Evolutionary conservation across 768 basidiomycete genomes (phyloP).

Genomic region (Trametes coccinea): DNA sequence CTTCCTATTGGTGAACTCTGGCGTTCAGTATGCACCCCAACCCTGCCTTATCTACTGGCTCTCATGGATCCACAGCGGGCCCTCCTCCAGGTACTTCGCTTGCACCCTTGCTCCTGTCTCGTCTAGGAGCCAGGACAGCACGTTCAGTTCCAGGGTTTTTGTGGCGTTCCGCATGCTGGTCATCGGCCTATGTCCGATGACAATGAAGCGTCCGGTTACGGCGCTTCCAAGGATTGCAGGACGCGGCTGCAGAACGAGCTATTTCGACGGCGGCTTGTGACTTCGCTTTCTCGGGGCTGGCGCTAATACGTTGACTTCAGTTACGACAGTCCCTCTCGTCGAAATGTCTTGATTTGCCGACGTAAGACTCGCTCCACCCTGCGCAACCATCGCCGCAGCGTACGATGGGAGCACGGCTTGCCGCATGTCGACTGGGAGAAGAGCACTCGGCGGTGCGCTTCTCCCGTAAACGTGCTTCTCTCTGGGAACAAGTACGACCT

Average conservation of each 20-base stretch:
- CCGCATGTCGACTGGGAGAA: background rate
- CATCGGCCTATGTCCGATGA: background rate
- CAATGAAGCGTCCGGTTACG: background rate
- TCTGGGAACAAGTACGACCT: background rate
- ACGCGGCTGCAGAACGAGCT: conserved; percentile 1
- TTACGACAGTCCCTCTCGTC: no score
- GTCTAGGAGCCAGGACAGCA: background rate
- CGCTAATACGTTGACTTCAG: no score
- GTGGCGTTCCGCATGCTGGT: conserved; percentile 10
- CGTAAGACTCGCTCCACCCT: background rate
- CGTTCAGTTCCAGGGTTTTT: background rate
- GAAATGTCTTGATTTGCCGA: no score
- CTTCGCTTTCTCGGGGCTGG: no score
- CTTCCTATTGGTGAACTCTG: no score
- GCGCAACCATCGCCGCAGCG: background rate
- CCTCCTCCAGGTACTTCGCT: background rate
- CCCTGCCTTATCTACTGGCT: background rate
- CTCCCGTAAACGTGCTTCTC: conserved; percentile 11
- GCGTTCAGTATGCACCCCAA: background rate
- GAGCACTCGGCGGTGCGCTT: background rate
- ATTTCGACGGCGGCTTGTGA: background rate
- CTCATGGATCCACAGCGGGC: conserved; percentile 3
- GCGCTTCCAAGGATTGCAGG: background rate
- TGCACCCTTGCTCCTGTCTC: background rate
- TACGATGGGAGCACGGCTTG: background rate